Conservation (phyloP, 345 rosid genomes). For the Acer negundo region DNA sequence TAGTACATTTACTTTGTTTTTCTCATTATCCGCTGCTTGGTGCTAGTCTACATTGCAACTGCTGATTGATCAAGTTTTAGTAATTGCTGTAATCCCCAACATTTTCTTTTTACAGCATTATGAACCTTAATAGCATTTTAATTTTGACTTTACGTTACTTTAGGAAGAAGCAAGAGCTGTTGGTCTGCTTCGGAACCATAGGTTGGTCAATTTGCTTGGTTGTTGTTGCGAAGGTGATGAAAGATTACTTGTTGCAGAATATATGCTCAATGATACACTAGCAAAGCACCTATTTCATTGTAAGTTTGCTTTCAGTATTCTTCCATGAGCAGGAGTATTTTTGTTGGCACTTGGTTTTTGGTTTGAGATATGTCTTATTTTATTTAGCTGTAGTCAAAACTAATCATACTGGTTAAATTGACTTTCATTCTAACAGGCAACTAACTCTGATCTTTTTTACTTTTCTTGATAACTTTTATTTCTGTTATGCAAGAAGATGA, state of each 20-base stretch:
- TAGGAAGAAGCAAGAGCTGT: constrained; percentile 94
- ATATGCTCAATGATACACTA: constrained; percentile 89
- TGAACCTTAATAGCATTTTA: not conserved
- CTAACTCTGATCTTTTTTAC: not conserved
- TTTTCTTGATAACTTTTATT: not conserved
- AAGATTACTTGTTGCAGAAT: constrained; percentile 82
- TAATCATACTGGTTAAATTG: not conserved
- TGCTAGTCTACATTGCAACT: not conserved
- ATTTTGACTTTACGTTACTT: not conserved
- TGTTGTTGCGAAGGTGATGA: constrained; percentile 91
- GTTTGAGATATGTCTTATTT: not conserved
- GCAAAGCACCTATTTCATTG: constrained; percentile 96
- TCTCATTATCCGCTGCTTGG: not conserved
- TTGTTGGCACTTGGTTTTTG: not conserved
- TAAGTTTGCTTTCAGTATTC: constrained; percentile 30
- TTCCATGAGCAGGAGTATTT: not conserved
- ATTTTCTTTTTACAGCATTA: not conserved
- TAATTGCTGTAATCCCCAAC: not conserved
- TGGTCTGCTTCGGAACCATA: constrained; percentile 74
- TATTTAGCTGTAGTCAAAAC: not conserved
- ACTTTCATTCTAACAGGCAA: not conserved
- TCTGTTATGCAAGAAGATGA: not conserved
- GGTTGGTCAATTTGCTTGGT: constrained; percentile 85
- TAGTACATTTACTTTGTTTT: constrained; percentile 1
- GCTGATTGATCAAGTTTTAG: not conserved